Evolutionary conservation across 2,329 filamentous ascomycete genomes (phyloP).

Genomic region (Fusarium nodosum): DNA sequence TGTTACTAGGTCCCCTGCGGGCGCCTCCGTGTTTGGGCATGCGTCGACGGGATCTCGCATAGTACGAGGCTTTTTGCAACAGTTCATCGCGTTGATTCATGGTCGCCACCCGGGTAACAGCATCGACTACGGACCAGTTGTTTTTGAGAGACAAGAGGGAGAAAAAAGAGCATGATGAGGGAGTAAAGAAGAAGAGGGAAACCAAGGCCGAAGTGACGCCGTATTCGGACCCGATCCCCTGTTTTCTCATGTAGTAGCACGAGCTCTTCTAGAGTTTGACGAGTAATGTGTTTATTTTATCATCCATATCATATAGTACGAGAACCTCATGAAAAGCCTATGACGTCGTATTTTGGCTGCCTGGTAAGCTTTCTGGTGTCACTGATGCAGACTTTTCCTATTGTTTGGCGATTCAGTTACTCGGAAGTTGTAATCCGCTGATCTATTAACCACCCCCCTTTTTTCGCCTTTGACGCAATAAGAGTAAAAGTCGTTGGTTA

Average conservation of each 20-base stretch:
- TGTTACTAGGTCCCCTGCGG: constrained; percentile 24
- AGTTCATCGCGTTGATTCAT: constrained; percentile 17
- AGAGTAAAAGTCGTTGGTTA: constrained; percentile 5
- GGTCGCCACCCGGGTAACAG: constrained; percentile 30
- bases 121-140: constrained; percentile 31
- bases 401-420: neutral
- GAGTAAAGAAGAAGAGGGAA: constrained; percentile 4
- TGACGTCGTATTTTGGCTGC: too few species aligned
- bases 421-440: constrained; percentile 6
- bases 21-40: constrained; percentile 38
- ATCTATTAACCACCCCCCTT: constrained; percentile 2
- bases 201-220: constrained; percentile 43
- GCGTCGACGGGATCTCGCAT: constrained; percentile 44
- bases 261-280: constrained; percentile 13
- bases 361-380: neutral
- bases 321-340: neutral
- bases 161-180: constrained; percentile 3
- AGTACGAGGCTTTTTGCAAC: constrained; percentile 37
- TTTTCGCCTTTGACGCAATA: neutral
- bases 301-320: constrained; percentile 7
- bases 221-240: constrained; percentile 37
- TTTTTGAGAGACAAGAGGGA: constrained; percentile 1
- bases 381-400: neutral
- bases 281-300: constrained; percentile 22
- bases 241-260: constrained; percentile 27